These are phyloP conservation scores for Phytophthora constricta DNA, from an alignment of 352 stramenopile species.

Conservation along the genomic window DNA sequence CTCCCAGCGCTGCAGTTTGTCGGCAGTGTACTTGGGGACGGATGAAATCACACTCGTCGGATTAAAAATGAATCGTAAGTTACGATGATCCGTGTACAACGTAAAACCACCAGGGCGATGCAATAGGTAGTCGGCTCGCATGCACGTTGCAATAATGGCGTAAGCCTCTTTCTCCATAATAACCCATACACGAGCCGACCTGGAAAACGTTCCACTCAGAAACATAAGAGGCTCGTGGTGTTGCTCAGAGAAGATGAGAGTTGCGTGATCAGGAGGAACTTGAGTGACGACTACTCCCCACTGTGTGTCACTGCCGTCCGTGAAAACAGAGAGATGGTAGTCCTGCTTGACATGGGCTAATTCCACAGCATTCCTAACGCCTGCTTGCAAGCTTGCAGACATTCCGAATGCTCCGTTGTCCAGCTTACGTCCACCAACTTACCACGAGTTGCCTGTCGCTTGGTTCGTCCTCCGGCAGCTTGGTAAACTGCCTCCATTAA, in stretches of 20 bases:
- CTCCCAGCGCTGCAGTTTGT: slow-evolving; percentile 29
- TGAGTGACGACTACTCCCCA: slow-evolving; percentile 2
- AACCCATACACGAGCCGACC: background rate
- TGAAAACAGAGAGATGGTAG: background rate
- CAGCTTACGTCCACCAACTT: background rate
- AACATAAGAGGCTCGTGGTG: slow-evolving; percentile 7
- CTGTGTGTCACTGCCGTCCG: background rate
- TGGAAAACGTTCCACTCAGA: slow-evolving; percentile 3
- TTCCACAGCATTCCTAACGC: background rate
- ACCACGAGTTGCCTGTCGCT: background rate
- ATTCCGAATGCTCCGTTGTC: background rate
- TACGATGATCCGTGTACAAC: slow-evolving; percentile 9
- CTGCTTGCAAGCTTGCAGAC: background rate
- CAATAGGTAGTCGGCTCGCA: slow-evolving; percentile 9
- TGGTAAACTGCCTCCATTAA: slow-evolving; percentile 10
- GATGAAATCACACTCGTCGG: background rate
- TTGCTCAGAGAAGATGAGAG: slow-evolving; percentile 1
- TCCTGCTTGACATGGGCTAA: background rate
- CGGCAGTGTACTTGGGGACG: slow-evolving; percentile 24
- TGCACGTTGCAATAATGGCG: slow-evolving; percentile 10
- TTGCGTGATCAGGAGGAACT: background rate
- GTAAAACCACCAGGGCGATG: slow-evolving; percentile 2
- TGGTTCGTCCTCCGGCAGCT: background rate
- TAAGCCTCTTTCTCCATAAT: slow-evolving; percentile 18
- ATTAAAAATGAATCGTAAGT: slow-evolving; percentile 12